Conservation (phyloP, 2,329 filamentous ascomycete species). For the Diaporthe destruens region DNA sequence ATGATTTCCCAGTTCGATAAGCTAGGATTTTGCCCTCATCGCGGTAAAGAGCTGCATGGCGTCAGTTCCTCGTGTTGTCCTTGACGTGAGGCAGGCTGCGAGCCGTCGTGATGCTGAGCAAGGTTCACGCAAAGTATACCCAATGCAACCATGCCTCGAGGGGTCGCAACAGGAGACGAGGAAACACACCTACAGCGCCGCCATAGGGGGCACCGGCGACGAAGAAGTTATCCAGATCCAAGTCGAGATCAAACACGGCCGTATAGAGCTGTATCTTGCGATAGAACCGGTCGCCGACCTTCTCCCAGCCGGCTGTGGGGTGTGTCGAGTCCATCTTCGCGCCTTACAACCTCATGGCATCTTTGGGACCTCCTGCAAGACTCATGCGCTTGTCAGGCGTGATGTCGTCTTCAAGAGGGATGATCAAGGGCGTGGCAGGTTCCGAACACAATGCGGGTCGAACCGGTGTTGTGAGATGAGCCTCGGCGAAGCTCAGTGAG, state of each 20-base stretch:
- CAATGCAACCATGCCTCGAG: no score
- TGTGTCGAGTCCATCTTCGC: constrained; percentile 68
- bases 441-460: neutral
- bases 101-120: neutral
- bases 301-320: constrained; percentile 93
- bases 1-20: constrained; percentile 77
- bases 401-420: neutral
- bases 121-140: neutral
- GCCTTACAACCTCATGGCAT: constrained; percentile 48
- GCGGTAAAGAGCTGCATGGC: constrained; percentile 79
- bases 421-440: neutral
- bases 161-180: constrained; percentile 1
- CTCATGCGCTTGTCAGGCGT: neutral
- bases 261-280: constrained; percentile 95
- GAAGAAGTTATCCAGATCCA: constrained; percentile 95
- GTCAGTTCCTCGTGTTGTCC: constrained; percentile 46
- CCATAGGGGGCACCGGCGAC: constrained; percentile 93
- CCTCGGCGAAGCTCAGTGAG: neutral
- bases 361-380: constrained; percentile 6
- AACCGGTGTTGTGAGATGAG: neutral
- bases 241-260: constrained; percentile 89
- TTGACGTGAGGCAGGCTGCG: neutral
- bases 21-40: constrained; percentile 88
- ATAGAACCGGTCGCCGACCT: constrained; percentile 93
- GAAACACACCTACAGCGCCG: constrained; percentile 84